phyloP scores from a whole-genome alignment of 257 asterid species.

The Lithospermum erythrorhizon region DNA sequence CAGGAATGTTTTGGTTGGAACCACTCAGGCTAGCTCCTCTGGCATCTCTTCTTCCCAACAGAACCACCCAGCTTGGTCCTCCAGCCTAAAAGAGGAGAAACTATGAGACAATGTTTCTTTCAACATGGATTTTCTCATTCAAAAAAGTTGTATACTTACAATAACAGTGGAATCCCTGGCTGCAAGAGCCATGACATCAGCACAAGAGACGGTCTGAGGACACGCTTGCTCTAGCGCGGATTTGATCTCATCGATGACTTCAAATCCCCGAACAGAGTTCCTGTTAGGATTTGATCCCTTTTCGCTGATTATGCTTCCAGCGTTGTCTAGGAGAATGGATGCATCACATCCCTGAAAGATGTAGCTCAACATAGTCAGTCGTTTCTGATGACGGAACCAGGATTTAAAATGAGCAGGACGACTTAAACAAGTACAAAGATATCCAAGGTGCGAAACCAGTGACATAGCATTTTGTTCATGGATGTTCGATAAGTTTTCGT shows the following conservation, averaged over 20 bases:
- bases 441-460: too few species aligned
- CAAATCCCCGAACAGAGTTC: constrained; percentile 76
- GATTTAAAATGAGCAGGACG: neutral
- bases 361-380: neutral
- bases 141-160: constrained; percentile 21
- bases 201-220: constrained; percentile 83
- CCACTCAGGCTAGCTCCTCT: constrained; percentile 81
- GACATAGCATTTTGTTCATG: too few species aligned
- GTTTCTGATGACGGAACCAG: neutral
- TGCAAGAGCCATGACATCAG: constrained; percentile 71
- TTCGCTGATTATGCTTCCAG: constrained; percentile 43
- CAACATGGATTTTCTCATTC: neutral
- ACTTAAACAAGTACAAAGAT: too few species aligned
- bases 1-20: constrained; percentile 81
- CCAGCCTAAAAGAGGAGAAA: constrained; percentile 31
- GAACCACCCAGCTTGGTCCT: constrained; percentile 87
- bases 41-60: constrained; percentile 82
- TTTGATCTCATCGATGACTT: constrained; percentile 81
- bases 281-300: constrained; percentile 65
- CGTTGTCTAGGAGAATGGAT: constrained; percentile 66
- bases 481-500: too few species aligned
- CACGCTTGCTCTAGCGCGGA: constrained; percentile 67
- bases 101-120: neutral
- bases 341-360: constrained; percentile 82
- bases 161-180: constrained; percentile 81